Evolutionary conservation across 768 basidiomycete genomes (phyloP).

Genomic region (Rhodotorula toruloides): DNA sequence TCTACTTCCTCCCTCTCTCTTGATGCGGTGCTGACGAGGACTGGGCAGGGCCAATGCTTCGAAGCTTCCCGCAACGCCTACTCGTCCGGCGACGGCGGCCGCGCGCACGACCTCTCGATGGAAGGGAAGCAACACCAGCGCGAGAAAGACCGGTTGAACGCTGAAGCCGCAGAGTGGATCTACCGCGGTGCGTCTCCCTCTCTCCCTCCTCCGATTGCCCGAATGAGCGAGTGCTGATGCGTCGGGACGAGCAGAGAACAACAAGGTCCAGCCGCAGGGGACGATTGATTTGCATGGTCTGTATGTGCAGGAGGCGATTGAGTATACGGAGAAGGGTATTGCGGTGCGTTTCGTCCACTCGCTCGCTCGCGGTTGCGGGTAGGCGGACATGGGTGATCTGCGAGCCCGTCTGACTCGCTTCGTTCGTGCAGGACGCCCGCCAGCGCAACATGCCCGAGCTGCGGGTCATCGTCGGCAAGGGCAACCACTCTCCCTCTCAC

Average conservation of each 20-base stretch:
- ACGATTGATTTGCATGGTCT: slow-evolving; percentile 87
- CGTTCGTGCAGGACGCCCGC: slow-evolving; percentile 55
- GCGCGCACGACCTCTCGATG: slow-evolving; percentile 73
- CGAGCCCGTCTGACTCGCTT: background rate
- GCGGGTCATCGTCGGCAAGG: slow-evolving; percentile 71
- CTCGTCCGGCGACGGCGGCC: slow-evolving; percentile 62
- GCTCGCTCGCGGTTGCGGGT: background rate
- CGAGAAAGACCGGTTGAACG: slow-evolving; percentile 72
- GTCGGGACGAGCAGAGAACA: slow-evolving; percentile 57
- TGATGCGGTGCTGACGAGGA: slow-evolving; percentile 1
- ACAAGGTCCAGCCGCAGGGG: slow-evolving; percentile 66
- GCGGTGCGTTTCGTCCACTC: background rate
- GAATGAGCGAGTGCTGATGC: background rate
- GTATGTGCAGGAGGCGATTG: slow-evolving; percentile 86
- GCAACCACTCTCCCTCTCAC: slow-evolving; percentile 73
- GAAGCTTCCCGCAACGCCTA: slow-evolving; percentile 68
- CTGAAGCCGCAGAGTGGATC: slow-evolving; percentile 80
- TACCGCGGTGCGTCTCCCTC: slow-evolving; percentile 59
- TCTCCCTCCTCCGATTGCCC: background rate
- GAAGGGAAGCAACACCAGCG: slow-evolving; percentile 73
- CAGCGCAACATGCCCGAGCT: slow-evolving; percentile 60
- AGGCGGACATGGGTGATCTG: background rate
- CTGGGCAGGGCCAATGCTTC: slow-evolving; percentile 37
- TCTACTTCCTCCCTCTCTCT: background rate
- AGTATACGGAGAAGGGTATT: slow-evolving; percentile 65